Evolutionary conservation across 2,329 filamentous ascomycete species (phyloP), one percentile per base, ranked within the genome.

Genomic region (Epichloe gansuensis): DNA sequence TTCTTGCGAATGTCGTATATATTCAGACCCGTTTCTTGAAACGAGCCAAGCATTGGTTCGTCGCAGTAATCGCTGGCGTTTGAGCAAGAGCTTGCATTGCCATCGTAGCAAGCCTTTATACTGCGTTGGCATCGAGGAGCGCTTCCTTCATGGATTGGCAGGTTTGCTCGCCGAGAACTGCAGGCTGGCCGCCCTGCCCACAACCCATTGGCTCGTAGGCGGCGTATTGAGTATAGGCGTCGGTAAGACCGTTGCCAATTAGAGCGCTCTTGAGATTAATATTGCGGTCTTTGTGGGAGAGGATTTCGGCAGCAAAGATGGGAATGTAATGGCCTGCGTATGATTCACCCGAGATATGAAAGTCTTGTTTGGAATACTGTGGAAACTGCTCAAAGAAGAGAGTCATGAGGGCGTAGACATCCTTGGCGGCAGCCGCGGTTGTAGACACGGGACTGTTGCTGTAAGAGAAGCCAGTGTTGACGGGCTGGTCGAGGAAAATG

Each of bases 331-430:
- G 91, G 41, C 91, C 91, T 60, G 87, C 91, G 65, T 96, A 96
- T 1, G 88, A 95, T 75, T 96, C 91, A 69, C 91, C 91, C 58
- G 91, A 86, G 72, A 96, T 95, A 77, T 98, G 91, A 83, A 98
- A 98, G 72, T 91, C 86, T 72, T 97, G 93, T 67, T 84, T 79
- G 48, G 90, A 81, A 67, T 98, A 98, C 73, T 98, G 81, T 54
- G 93, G 93, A 80, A 97, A 98, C 69, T 96, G 88, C 74, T 95
- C 86, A 81, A 98, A 98, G 82, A 98, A 98, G 61, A 98, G 86
- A 44, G 91, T 94, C 60, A 98, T 77, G 57, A 98, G 86, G 60
- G 93, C 93, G 65, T 97, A 98, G 62, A 98, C 83, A 65, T 98
- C 93, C 82, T 98, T 97, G 75, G 90, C 89, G 48, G 93, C 93